Evolutionary conservation across 75 land plant genomes (phyloP).

Genomic region (Adiantum capillusveneris): DNA sequence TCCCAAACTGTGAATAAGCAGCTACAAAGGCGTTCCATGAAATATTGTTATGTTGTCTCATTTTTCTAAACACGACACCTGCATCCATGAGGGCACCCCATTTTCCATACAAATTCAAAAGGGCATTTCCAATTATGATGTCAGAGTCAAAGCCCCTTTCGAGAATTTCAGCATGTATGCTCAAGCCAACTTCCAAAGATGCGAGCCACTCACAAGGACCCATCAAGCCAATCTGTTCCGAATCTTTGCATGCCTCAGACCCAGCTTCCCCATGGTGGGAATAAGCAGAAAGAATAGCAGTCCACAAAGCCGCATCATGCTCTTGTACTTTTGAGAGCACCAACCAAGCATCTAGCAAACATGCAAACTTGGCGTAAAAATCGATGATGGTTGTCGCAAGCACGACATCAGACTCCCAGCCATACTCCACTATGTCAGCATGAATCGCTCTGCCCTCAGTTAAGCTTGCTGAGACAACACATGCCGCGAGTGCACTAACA

Average conservation of each 20-base stretch:
- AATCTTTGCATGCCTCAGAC: background rate
- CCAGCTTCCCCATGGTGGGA: conserved; percentile 49
- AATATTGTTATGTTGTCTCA: background rate
- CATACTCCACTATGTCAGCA: conserved; percentile 33
- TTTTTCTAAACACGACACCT: background rate
- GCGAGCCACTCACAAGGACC: background rate
- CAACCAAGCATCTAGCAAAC: conserved; percentile 32
- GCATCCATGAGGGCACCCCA: background rate
- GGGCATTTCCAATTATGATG: background rate
- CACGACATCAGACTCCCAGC: conserved; percentile 37
- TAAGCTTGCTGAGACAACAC: conserved; percentile 30
- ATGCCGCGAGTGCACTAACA: conserved; percentile 47
- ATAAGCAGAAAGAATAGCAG: conserved; percentile 51
- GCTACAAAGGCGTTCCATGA: background rate
- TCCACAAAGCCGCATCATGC: conserved; percentile 61
- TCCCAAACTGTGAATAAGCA: background rate
- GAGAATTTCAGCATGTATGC: background rate
- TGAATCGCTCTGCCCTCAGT: conserved; percentile 49
- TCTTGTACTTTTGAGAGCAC: conserved; percentile 31
- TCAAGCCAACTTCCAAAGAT: background rate
- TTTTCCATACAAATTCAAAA: background rate
- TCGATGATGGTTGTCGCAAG: conserved; percentile 58
- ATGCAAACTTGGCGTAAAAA: conserved; percentile 61
- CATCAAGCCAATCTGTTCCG: too few relatives aligned
- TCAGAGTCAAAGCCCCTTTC: background rate